These are phyloP conservation scores for Annulohypoxylon truncatum DNA, from an alignment of 2,329 filamentous ascomycete species.

Conservation along the genomic window DNA sequence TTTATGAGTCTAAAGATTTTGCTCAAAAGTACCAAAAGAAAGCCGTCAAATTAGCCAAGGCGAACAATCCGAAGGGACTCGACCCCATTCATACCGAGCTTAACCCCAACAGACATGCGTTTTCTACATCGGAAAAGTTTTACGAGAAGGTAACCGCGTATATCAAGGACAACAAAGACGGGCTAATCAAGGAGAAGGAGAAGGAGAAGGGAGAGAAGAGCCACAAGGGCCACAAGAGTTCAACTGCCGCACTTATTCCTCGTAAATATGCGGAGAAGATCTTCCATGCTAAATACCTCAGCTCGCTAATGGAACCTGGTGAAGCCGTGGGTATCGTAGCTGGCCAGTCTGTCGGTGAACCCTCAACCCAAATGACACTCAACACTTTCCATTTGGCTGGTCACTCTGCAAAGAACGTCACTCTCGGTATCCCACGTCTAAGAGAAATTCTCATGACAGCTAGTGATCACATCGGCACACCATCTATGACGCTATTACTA, in stretches of 20 bases:
- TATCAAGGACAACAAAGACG: slow-evolving; percentile 78
- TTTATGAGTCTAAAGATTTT: slow-evolving; percentile 66
- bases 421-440: slow-evolving; percentile 94
- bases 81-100: slow-evolving; percentile 81
- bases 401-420: slow-evolving; percentile 98
- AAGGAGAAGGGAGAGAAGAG: no score
- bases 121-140: slow-evolving; percentile 91
- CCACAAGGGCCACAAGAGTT: slow-evolving; percentile 48
- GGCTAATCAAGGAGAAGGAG: slow-evolving; percentile 65
- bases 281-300: slow-evolving; percentile 91
- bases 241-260: slow-evolving; percentile 45
- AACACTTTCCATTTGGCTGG: slow-evolving; percentile 99
- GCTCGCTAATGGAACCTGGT: slow-evolving; percentile 90
- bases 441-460: slow-evolving; percentile 99
- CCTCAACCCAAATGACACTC: slow-evolving; percentile 98
- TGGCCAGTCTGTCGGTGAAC: slow-evolving; percentile 95
- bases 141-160: slow-evolving; percentile 79
- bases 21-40: slow-evolving; percentile 84
- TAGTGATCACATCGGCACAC: slow-evolving; percentile 87
- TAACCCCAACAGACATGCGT: slow-evolving; percentile 81
- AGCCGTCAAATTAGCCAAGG: slow-evolving; percentile 77
- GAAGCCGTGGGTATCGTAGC: slow-evolving; percentile 98
- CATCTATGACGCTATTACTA: slow-evolving; percentile 86
- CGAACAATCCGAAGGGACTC: slow-evolving; percentile 66
- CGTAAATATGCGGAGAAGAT: slow-evolving; percentile 84